phyloP scores from a whole-genome alignment of 2,329 filamentous ascomycete species.

The Fusarium algeriense region DNA sequence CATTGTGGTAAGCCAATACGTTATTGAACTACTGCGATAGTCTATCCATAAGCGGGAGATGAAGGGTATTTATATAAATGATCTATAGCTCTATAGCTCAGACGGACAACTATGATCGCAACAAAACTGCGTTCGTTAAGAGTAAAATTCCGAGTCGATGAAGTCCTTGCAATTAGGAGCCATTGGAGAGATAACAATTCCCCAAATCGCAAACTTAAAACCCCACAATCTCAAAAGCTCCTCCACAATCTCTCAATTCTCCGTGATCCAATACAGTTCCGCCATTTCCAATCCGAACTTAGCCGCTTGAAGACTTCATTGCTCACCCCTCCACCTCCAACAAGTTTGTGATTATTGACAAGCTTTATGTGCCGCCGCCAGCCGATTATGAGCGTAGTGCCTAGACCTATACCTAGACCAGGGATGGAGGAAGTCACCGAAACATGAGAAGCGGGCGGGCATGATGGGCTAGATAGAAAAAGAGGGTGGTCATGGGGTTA shows the following conservation, averaged over 20 bases:
- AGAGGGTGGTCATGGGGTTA: constrained; percentile 35
- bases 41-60: background rate
- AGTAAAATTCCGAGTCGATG: constrained; percentile 1
- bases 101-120: background rate
- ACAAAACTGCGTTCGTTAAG: background rate
- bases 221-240: constrained; percentile 35
- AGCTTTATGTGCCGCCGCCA: constrained; percentile 47
- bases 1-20: constrained; percentile 20
- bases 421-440: constrained; percentile 24
- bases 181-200: constrained; percentile 3
- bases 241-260: constrained; percentile 29
- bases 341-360: constrained; percentile 35
- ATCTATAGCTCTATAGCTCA: no score
- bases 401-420: background rate
- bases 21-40: constrained; percentile 11
- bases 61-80: background rate
- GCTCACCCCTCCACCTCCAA: constrained; percentile 24
- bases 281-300: constrained; percentile 50
- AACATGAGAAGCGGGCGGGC: constrained; percentile 21
- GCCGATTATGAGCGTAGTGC: constrained; percentile 43
- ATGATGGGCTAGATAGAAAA: constrained; percentile 17
- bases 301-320: constrained; percentile 40
- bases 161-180: background rate
- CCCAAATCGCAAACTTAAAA: constrained; percentile 12
- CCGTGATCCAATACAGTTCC: constrained; percentile 43